Evolutionary conservation across 176 grass and related monocot species (phyloP), one percentile per base, ranked within the genome.

Genomic region (Rhynchospora tenuis): DNA sequence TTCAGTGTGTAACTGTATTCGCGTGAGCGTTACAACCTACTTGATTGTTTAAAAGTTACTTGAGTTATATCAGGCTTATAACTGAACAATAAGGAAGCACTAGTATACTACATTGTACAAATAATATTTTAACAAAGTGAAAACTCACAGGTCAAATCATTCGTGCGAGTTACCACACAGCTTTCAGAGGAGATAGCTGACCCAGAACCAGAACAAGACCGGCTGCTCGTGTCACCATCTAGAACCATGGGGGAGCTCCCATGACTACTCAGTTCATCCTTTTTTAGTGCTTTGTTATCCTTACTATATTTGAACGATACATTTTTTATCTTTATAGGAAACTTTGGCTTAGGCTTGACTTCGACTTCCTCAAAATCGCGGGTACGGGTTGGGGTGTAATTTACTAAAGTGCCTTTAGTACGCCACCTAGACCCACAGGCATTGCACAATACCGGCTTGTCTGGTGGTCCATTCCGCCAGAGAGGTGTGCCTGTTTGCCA

Each of bases 371-470:
- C 73, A 54, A 80, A 52, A 70, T 90, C 81, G 43, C 81, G 85
- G 46, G 85, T 45, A 68, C 86, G 89, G 48, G 73, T 64, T 52
- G 89, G 89, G 1, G 76, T 84, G 77, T 90, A 90, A 72, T 90
- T 90, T 77, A 73, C 67, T 60, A 90, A 81, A 68, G 85, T 84
- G 80, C 89, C 89, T 64, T 87, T 90, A 54, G 89, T 90, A 59
- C 89, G 83, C 89, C 89, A 90, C 82, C 89, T 90, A 45, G 89
- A 90, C 54, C 89, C 89, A 43, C 89, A 90, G 47, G 89, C 89
- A 85, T 90, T 90, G 76, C 89, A 90, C 73, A 90, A 47, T 55
- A 90, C 74, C 12, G 89, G 89, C 85, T 90, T 90, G 27, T 90
- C 89, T 44, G 82, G 76, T 15, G 89, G 89, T 33, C 89, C 89